Evolutionary conservation across 495 filamentous ascomycete species (phyloP).

Genomic region (Talaromyces borbonicus): DNA sequence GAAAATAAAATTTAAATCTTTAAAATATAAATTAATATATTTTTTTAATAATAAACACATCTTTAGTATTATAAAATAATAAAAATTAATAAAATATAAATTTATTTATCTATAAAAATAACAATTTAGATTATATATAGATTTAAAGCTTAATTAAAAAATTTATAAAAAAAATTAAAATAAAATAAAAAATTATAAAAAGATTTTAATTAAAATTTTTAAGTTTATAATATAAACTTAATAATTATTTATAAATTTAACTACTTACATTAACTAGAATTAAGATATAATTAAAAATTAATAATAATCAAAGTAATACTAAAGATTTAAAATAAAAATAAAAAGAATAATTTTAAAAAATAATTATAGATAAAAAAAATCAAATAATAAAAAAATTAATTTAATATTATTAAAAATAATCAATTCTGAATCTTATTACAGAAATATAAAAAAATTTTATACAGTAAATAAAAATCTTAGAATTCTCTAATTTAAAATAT

Average conservation of each 20-base stretch:
- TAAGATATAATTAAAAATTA: slow-evolving; percentile 8
- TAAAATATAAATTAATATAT: too few relatives aligned
- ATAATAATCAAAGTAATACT: slow-evolving; percentile 9
- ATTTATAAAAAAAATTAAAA: background rate
- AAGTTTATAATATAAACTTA: slow-evolving; percentile 8
- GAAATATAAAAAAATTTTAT: background rate
- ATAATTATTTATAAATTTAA: slow-evolving; percentile 10
- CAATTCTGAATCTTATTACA: too few relatives aligned
- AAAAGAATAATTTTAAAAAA: background rate
- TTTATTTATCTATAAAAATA: slow-evolving; percentile 59
- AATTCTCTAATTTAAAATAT: background rate
- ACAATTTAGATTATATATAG: slow-evolving; percentile 21
- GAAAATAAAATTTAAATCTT: too few relatives aligned
- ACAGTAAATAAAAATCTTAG: background rate
- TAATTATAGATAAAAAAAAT: background rate
- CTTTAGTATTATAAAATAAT: too few relatives aligned
- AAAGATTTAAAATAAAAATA: too few relatives aligned
- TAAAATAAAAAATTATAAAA: background rate
- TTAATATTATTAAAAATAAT: background rate
- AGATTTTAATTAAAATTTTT: slow-evolving; percentile 8
- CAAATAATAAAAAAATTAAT: background rate
- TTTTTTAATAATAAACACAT: too few relatives aligned
- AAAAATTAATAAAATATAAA: slow-evolving; percentile 62
- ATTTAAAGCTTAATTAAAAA: background rate
- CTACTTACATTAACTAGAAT: slow-evolving; percentile 9